These are phyloP conservation scores for Penicillium antarcticum DNA, from an alignment of 495 filamentous ascomycete genomes.

Conservation along the genomic window DNA sequence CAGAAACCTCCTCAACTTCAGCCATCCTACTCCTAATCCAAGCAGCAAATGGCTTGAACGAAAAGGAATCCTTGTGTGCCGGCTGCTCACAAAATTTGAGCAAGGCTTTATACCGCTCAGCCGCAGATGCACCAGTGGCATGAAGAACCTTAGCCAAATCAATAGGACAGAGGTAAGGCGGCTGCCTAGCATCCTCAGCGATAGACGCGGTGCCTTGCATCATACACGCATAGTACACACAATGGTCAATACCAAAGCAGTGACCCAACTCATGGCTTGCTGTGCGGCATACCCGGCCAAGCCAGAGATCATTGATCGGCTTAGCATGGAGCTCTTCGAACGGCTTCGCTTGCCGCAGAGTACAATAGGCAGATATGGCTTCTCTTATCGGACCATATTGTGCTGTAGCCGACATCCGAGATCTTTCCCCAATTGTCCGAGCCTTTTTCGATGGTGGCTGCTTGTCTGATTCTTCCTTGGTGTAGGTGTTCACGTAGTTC, in stretches of 20 bases:
- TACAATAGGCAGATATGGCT: conserved; percentile 6
- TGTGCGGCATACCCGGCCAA: conserved; percentile 54
- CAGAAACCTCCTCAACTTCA: background rate
- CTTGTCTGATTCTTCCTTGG: background rate
- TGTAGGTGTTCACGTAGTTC: conserved; percentile 37
- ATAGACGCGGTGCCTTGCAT: conserved; percentile 64
- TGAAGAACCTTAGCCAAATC: conserved; percentile 53
- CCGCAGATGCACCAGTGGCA: conserved; percentile 27
- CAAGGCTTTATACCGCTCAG: conserved; percentile 41
- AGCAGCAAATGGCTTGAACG: conserved; percentile 21
- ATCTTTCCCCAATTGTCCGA: background rate
- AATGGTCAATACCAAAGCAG: conserved; percentile 64
- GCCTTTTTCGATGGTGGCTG: conserved; percentile 1
- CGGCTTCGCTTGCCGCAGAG: background rate
- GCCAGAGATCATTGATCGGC: conserved; percentile 40
- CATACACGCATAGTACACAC: conserved; percentile 64
- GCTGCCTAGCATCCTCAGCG: conserved; percentile 61
- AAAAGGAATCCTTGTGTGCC: background rate
- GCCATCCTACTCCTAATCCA: conserved; percentile 14
- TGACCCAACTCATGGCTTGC: conserved; percentile 63
- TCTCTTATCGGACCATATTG: background rate
- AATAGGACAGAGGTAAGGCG: conserved; percentile 64
- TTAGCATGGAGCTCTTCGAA: background rate
- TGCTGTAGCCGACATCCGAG: background rate
- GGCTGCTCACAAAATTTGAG: conserved; percentile 38